These are phyloP conservation scores for Nephelium lappaceum DNA, from an alignment of 345 rosid species.

Conservation along the genomic window DNA sequence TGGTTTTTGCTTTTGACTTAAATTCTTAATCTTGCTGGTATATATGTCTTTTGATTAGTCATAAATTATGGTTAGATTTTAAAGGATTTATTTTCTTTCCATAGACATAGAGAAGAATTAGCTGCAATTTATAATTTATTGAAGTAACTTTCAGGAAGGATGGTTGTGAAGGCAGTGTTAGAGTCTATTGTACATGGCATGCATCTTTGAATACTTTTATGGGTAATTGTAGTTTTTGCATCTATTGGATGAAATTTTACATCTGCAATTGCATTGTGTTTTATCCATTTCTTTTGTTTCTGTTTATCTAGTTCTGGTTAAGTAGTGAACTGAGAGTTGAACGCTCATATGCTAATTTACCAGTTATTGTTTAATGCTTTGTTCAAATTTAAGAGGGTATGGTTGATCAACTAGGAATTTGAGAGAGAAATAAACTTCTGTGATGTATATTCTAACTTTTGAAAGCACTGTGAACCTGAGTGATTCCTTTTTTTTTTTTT, in stretches of 20 bases:
- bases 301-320: not conserved
- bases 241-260: not conserved
- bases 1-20: not conserved
- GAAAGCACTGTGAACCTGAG: not conserved
- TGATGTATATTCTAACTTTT: no score
- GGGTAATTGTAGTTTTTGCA: not conserved
- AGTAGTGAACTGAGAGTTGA: not conserved
- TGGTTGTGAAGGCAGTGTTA: not conserved
- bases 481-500: not conserved
- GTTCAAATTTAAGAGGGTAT: not conserved
- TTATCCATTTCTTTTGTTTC: not conserved
- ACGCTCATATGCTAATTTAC: not conserved
- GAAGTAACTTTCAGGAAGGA: conserved; percentile 7
- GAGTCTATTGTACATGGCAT: not conserved
- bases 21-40: not conserved
- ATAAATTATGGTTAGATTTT: not conserved
- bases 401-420: not conserved
- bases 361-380: not conserved
- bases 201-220: not conserved
- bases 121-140: not conserved
- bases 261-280: not conserved
- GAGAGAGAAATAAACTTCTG: no score
- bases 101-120: not conserved
- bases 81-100: not conserved
- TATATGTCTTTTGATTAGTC: not conserved